A percentile compares a stretch with the other conserved stretches of the same genome.
Evolutionary conservation across 2,329 filamentous ascomycete species (phyloP).

Genomic region (Rhinocladiella mackenziei): DNA sequence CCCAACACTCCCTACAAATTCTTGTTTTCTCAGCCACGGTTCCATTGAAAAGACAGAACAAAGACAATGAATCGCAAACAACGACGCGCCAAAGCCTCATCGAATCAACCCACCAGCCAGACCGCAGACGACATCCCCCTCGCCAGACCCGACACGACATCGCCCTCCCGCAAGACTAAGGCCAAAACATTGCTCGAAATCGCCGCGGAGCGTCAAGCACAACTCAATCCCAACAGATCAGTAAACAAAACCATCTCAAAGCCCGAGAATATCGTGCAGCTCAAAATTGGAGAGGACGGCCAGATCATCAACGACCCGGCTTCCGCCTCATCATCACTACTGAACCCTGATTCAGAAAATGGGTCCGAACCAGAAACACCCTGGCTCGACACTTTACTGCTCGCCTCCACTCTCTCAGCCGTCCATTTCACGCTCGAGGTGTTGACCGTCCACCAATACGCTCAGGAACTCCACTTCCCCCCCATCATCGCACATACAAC

Average conservation of each 20-base stretch:
- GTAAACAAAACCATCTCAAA: constrained; percentile 20
- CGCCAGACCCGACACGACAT: constrained; percentile 7
- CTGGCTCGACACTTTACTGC: constrained; percentile 41
- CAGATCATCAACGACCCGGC: constrained; percentile 12
- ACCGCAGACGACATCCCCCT: constrained; percentile 24
- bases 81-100: constrained; percentile 21
- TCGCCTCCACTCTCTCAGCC: constrained; percentile 41
- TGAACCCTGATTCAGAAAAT: neutral
- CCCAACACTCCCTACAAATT: too few species aligned
- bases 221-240: constrained; percentile 25
- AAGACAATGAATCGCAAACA: constrained; percentile 28
- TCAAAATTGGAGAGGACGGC: constrained; percentile 25
- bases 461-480: constrained; percentile 32
- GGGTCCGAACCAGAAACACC: constrained; percentile 12
- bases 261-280: constrained; percentile 26
- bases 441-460: constrained; percentile 47
- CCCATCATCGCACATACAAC: constrained; percentile 34
- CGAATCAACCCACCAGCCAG: constrained; percentile 5
- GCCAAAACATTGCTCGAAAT: constrained; percentile 44
- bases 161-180: constrained; percentile 20
- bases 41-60: too few species aligned
- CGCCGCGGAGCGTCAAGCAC: constrained; percentile 42
- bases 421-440: constrained; percentile 45
- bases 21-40: too few species aligned
- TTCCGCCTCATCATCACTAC: neutral